Percentiles rank a stretch among this genome's conserved stretches.
phyloP scores from a whole-genome alignment of 345 rosid species.

The Citrus cavaleriei region DNA sequence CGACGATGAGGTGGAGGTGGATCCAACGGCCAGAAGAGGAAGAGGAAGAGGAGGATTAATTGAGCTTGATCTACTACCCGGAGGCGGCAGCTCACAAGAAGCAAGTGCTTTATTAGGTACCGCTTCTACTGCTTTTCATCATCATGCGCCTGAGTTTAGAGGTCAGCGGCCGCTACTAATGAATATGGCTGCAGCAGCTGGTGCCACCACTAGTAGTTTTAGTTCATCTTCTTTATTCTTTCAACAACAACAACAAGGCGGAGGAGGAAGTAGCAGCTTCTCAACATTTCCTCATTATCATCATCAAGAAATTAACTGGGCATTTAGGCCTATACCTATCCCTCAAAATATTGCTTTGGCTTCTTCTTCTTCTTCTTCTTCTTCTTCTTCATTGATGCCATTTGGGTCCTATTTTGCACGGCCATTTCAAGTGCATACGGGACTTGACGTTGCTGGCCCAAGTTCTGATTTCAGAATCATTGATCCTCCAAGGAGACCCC shows the following conservation, averaged over 20 bases:
- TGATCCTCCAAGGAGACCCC: constrained; percentile 77
- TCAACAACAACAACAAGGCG: constrained; percentile 30
- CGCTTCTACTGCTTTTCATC: constrained; percentile 30
- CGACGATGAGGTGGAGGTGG: constrained; percentile 9
- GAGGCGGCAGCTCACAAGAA: constrained; percentile 22
- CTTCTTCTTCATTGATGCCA: constrained; percentile 54
- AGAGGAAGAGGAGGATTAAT: constrained; percentile 35
- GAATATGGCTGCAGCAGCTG: too few relatives aligned
- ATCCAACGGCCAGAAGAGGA: constrained; percentile 34
- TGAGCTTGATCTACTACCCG: constrained; percentile 68
- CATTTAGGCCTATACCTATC: constrained; percentile 51
- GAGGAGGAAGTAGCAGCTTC: constrained; percentile 34
- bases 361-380: constrained; percentile 29
- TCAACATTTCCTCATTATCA: constrained; percentile 39
- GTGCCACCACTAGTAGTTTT: constrained; percentile 6
- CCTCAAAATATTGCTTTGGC: constrained; percentile 35
- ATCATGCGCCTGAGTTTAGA: constrained; percentile 29
- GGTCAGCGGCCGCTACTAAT: constrained; percentile 18
- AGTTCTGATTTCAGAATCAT: constrained; percentile 65
- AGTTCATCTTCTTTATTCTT: constrained; percentile 28
- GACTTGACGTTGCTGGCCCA: constrained; percentile 53
- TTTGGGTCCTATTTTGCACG: constrained; percentile 55
- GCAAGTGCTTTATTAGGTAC: constrained; percentile 19
- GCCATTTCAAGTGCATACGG: constrained; percentile 48
- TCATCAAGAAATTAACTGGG: constrained; percentile 60